Conservation (phyloP, 106 monocot genomes). For the Triglochin maritima region DNA sequence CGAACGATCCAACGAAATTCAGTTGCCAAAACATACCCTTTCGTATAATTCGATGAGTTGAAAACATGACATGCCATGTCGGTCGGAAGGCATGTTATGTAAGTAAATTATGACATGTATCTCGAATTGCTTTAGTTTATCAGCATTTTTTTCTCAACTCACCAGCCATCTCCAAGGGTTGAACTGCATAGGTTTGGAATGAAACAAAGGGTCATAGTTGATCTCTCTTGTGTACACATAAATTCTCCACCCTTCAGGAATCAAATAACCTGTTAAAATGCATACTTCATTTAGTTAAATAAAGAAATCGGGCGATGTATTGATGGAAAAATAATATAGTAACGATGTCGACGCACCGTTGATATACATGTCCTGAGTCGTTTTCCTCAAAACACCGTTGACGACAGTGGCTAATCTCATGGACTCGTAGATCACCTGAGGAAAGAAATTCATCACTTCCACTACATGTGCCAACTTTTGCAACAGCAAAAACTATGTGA, state of each 20-base stretch:
- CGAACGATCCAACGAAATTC: no score
- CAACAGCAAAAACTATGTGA: no score
- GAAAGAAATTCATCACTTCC: background rate
- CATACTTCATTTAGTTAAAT: no score
- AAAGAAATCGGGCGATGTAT: no score
- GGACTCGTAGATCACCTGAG: conserved; percentile 79
- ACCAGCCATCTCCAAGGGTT: conserved; percentile 99
- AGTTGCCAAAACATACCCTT: no score
- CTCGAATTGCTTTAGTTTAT: no score
- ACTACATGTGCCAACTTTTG: no score
- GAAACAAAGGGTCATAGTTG: conserved; percentile 65
- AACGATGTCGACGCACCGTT: conserved; percentile 37
- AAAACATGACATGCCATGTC: no score
- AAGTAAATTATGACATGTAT: no score
- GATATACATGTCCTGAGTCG: conserved; percentile 79
- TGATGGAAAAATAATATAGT: no score
- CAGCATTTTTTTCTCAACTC: background rate
- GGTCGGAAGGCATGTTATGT: no score
- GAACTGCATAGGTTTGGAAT: conserved; percentile 75
- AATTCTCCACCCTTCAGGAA: conserved; percentile 94
- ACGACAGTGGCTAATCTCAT: conserved; percentile 92
- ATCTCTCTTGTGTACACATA: conserved; percentile 90
- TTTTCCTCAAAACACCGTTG: conserved; percentile 89
- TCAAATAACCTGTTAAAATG: conserved; percentile 36
- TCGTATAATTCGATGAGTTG: no score